Evolutionary conservation across 305 asterid genomes (phyloP), one percentile per base, ranked within the genome.

Genomic region (Fraxinus paxiana): DNA sequence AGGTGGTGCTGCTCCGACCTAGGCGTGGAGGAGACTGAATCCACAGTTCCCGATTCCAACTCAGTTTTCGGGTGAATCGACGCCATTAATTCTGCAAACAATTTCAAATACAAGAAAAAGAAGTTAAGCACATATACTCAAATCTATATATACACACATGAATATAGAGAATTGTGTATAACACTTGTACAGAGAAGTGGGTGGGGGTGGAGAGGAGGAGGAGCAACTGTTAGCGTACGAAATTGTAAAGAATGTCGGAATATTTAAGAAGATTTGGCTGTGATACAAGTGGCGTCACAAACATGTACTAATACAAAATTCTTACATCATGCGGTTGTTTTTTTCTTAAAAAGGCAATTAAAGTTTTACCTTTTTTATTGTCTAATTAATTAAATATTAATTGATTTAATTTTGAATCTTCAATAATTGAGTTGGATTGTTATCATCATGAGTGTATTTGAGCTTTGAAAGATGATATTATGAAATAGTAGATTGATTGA

Each of bases 1-100:
- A 75, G 82, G 83, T 80, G 87, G 81, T 82, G 85, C 73, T 88
- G 83, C 77, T 89, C 87, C 78, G 97, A 92, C 84, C 94, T 94
- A 2, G 98, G 98, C 2, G 98, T 93, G 7, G 98, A 93, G 17
- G 94, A 75, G 78, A 90, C 74, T 0, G 97, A 95, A 20, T 92
- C 98, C 51, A 89, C 59, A 35, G 82, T 59, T 82, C 51, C 82
- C 38, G 96, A 87, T 70, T 94, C 97, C 34, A 83, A 75, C 69
- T 92, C 97, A 51, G 77, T 82, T 51, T 56, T 46, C 6, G 73
- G 83, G 67, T 86, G 88, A 86, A 85, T 86, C 46, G 90, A 73
- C 24, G 90, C 85, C 97, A 89, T 94, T 10, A 54, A 63, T 43
- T 17, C 88, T 87, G 83, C 80, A 46, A 35, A 1, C 24, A 34